Evolutionary conservation across 2,329 filamentous ascomycete species (phyloP), one percentile per base, ranked within the genome.

Genomic region (Epichloe typhina): DNA sequence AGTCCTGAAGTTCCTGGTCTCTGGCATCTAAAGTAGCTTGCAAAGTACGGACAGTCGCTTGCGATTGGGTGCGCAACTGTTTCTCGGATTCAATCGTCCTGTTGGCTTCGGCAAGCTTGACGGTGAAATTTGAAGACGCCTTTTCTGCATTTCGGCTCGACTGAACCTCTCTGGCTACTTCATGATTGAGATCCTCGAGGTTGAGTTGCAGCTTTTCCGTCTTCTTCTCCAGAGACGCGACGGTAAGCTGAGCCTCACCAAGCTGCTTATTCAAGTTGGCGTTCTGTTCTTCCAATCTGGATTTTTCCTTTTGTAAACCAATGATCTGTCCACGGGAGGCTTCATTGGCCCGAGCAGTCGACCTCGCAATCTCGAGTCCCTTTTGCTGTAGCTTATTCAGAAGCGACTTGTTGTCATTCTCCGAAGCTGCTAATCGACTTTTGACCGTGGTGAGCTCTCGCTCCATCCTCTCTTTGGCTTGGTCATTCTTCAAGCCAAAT

Each of bases 331-430:
- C 77, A 38, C 90, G 83, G 45, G 89, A 87, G 35, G 82, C 86
- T 58, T 97, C 91, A 54, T 80, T 89, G 33, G 86, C 91, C 53
- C 84, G 84, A 5, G 90, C 95, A 53, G 81, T 88, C 0, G 91
- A 93, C 44, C 93, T 81, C 40, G 91, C 91, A 65, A 98, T 94
- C 63, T 98, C 91, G 6, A 98, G 77, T 33, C 94, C 93, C 72
- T 97, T 97, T 62, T 97, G 91, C 61, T 97, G 91, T 17, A 98
- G 76, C 68, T 97, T 97, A 71, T 96, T 97, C 57, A 97, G 76
- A n/a, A 98, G 73, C 5, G 89, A 84, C 48, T 88, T 84, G 61
- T 97, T 97, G 68, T 97, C 91, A 59, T 97, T 96, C 65, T 98
- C 91, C 0, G 91, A 97, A 23, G 91, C 93, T 7, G 84, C 78